Percentiles rank a stretch among this genome's conserved stretches.
These are phyloP conservation scores for Erodium texanum DNA, from an alignment of 441 rosid species.

Conservation along the genomic window DNA sequence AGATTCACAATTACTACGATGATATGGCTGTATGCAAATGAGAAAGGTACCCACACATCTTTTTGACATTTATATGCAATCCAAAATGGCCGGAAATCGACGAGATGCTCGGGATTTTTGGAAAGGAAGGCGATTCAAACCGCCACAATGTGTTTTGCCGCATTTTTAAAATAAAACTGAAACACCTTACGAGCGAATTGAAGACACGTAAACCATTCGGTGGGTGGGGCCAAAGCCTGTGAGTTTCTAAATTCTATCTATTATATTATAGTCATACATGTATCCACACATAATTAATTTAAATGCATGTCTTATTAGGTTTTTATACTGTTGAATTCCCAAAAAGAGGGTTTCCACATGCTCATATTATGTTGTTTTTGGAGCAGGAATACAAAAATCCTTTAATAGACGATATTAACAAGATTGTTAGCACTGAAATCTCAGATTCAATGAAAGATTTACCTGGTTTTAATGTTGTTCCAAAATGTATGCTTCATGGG, in stretches of 20 bases:
- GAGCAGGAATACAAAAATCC: no score
- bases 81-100: not conserved
- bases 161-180: not conserved
- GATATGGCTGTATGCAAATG: slow-evolving; percentile 9
- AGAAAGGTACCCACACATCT: not conserved
- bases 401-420: not conserved
- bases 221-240: no score
- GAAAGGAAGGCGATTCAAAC: not conserved
- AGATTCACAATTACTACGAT: slow-evolving; percentile 4
- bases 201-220: no score
- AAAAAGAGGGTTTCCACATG: not conserved
- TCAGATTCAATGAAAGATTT: not conserved
- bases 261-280: no score
- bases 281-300: no score
- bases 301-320: not conserved
- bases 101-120: not conserved
- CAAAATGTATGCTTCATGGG: not conserved
- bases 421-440: not conserved
- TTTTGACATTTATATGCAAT: slow-evolving; percentile 8
- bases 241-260: no score
- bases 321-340: not conserved
- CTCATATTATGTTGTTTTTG: not conserved
- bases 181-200: not conserved
- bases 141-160: not conserved
- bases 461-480: not conserved